Evolutionary conservation across 768 basidiomycete genomes (phyloP).

Genomic region (Obba rivulosa): DNA sequence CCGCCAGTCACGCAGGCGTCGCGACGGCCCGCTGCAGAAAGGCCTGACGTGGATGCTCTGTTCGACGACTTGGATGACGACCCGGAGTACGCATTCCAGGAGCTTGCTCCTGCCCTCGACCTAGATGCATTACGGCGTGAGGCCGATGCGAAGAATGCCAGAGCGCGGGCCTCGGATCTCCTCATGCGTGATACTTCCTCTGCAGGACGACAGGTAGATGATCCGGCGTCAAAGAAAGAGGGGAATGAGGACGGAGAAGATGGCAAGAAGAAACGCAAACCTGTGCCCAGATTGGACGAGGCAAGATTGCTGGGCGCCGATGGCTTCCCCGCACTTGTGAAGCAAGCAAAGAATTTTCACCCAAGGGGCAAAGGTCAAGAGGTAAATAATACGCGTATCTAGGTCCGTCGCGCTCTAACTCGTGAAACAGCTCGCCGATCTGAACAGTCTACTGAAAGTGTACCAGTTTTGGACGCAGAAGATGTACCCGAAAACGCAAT

Average conservation of each 20-base stretch:
- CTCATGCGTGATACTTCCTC: constrained; percentile 47
- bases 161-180: background rate
- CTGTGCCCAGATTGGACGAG: constrained; percentile 66
- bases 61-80: constrained; percentile 47
- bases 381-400: constrained; percentile 38
- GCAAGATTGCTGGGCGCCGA: constrained; percentile 61
- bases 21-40: constrained; percentile 11
- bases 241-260: constrained; percentile 26
- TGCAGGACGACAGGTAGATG: constrained; percentile 20
- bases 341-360: constrained; percentile 72
- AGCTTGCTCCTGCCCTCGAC: constrained; percentile 48
- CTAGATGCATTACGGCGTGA: constrained; percentile 48
- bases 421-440: constrained; percentile 39
- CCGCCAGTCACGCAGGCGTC: constrained; percentile 13
- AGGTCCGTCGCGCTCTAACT: background rate
- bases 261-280: constrained; percentile 40
- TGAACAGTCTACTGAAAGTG: constrained; percentile 70
- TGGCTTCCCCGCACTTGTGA: constrained; percentile 79
- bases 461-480: constrained; percentile 96
- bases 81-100: constrained; percentile 32
- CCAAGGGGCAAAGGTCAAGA: constrained; percentile 90
- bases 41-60: constrained; percentile 34
- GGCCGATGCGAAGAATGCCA: constrained; percentile 45
- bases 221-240: constrained; percentile 31
- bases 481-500: constrained; percentile 85